A percentile compares a stretch with the other conserved stretches of the same genome.
Conservation (phyloP, 1,139 yeast genomes). For the Yamadazyma sp. region DNA sequence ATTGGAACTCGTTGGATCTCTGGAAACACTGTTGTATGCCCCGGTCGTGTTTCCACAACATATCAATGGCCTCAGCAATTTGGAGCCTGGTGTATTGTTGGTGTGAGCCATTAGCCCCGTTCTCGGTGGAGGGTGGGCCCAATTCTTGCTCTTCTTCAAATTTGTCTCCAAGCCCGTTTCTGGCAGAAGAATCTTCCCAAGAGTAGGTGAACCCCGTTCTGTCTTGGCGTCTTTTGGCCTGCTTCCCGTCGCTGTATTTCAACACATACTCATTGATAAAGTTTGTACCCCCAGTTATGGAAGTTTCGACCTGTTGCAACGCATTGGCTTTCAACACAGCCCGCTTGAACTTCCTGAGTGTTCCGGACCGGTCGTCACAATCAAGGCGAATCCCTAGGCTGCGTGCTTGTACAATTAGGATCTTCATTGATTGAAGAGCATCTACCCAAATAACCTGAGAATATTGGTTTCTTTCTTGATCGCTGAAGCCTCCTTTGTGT, state of each 20-base stretch:
- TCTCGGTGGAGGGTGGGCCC: no score
- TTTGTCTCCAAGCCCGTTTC: slow-evolving; percentile 7
- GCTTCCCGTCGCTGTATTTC: slow-evolving; percentile 58
- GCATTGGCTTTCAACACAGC: slow-evolving; percentile 57
- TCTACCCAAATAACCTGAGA: slow-evolving; percentile 94
- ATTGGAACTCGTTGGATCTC: slow-evolving; percentile 74
- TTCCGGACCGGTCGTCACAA: slow-evolving; percentile 55
- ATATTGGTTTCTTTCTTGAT: slow-evolving; percentile 78
- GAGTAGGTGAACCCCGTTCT: slow-evolving; percentile 59
- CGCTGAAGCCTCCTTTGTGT: slow-evolving; percentile 84
- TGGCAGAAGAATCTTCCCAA: slow-evolving; percentile 27
- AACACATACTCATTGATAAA: slow-evolving; percentile 65
- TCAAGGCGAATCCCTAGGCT: slow-evolving; percentile 58
- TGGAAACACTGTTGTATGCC: slow-evolving; percentile 65
- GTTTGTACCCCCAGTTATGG: slow-evolving; percentile 66
- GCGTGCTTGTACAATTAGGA: slow-evolving; percentile 71
- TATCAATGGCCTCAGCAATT: slow-evolving; percentile 66
- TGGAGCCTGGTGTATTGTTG: slow-evolving; percentile 26
- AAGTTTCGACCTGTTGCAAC: slow-evolving; percentile 60
- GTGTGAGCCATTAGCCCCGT: slow-evolving; percentile 2
- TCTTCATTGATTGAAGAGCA: slow-evolving; percentile 85
- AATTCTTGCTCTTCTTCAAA: slow-evolving; percentile 1
- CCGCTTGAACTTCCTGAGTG: slow-evolving; percentile 47
- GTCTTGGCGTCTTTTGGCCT: slow-evolving; percentile 49
- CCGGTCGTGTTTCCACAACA: slow-evolving; percentile 65